phyloP scores from a whole-genome alignment of 495 filamentous ascomycete species.

The Xylaria flabelliformis region DNA sequence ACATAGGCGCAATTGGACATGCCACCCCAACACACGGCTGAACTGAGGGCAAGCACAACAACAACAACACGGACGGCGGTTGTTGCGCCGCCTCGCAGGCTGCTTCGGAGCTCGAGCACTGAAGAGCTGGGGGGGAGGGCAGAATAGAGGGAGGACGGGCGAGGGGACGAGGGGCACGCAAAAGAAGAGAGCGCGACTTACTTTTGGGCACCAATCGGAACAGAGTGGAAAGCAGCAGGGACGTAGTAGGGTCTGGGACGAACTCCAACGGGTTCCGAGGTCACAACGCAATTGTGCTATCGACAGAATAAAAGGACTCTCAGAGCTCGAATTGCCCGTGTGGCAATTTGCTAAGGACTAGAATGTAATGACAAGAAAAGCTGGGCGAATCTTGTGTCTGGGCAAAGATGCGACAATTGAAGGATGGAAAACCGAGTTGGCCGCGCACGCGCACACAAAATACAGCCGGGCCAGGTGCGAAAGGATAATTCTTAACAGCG shows the following conservation, averaged over 20 bases:
- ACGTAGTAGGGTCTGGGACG: constrained; percentile 44
- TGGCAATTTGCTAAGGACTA: constrained; percentile 44
- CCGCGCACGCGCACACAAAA: constrained; percentile 45
- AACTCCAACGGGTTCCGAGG: constrained; percentile 45
- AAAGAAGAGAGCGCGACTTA: constrained; percentile 38
- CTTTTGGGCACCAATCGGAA: constrained; percentile 51
- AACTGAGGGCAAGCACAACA: constrained; percentile 21
- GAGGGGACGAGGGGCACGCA: neutral
- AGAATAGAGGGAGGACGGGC: neutral
- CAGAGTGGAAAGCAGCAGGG: constrained; percentile 43
- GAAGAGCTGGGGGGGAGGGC: constrained; percentile 26
- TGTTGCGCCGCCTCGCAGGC: neutral
- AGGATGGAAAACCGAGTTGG: constrained; percentile 40
- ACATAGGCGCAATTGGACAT: constrained; percentile 26
- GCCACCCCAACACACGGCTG: constrained; percentile 7
- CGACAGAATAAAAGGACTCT: constrained; percentile 43
- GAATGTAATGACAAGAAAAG: constrained; percentile 47
- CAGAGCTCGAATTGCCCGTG: constrained; percentile 40
- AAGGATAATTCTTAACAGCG: constrained; percentile 46
- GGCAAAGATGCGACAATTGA: constrained; percentile 46
- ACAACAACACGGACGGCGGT: neutral
- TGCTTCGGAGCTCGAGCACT: constrained; percentile 34
- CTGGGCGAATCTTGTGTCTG: constrained; percentile 34
- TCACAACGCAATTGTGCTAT: constrained; percentile 40
- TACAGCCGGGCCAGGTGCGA: constrained; percentile 40